Conservation (phyloP, 2,329 filamentous ascomycete genomes). For the Trichoderma oligosporum region DNA sequence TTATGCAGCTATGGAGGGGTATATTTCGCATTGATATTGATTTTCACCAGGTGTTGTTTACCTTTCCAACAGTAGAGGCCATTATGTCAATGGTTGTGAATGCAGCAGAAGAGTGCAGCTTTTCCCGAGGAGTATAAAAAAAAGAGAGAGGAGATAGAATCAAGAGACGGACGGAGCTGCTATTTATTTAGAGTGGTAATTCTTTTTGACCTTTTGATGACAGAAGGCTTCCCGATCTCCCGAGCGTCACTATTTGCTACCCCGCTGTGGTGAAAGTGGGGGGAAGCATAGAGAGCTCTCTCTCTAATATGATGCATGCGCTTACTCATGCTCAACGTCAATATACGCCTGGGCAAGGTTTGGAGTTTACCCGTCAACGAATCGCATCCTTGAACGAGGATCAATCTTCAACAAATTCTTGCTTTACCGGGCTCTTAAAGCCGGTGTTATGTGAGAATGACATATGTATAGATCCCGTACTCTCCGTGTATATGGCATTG, state of each 20-base stretch:
- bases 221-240: background rate
- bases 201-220: background rate
- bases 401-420: background rate
- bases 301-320: background rate
- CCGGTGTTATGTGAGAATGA: background rate
- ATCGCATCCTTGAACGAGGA: background rate
- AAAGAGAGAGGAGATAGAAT: no score
- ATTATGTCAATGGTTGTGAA: conserved; percentile 29
- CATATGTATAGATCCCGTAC: background rate
- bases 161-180: background rate
- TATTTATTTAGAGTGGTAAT: conserved; percentile 3
- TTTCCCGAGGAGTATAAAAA: background rate
- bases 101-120: background rate
- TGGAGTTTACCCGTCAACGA: conserved; percentile 12
- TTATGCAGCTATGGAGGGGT: conserved; percentile 25
- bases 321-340: background rate
- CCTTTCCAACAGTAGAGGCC: conserved; percentile 53
- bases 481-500: background rate
- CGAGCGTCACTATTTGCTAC: conserved; percentile 7
- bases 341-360: background rate
- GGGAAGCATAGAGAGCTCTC: background rate
- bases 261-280: conserved; percentile 10
- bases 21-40: background rate
- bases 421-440: background rate
- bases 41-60: conserved; percentile 28